phyloP scores from a whole-genome alignment of 148 eudicot genomes.

The Arctostaphylos glauca region DNA sequence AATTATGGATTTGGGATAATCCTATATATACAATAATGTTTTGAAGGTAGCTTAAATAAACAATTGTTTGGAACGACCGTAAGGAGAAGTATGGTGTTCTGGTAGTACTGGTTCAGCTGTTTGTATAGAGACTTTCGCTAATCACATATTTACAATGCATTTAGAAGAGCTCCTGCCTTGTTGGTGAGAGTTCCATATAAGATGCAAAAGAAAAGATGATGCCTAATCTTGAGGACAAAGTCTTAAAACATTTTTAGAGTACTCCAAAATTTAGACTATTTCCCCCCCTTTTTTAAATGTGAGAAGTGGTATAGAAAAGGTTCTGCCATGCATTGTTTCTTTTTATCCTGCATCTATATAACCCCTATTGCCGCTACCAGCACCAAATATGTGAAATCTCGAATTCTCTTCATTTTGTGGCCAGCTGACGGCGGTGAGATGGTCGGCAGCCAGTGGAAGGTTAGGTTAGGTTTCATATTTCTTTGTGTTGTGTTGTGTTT shows the following conservation, averaged over 20 bases:
- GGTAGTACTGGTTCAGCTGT: not conserved
- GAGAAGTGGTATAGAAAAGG: not conserved
- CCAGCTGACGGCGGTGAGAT: no score
- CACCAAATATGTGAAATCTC: not conserved
- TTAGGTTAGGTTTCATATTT: no score
- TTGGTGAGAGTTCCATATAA: not conserved
- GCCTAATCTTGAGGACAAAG: not conserved
- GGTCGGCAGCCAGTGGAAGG: no score
- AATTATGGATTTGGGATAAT: not conserved
- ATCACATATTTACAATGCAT: not conserved
- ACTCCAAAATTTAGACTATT: not conserved
- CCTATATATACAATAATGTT: not conserved
- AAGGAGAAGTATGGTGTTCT: not conserved
- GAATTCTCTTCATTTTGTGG: not conserved
- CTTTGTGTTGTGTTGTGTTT: no score
- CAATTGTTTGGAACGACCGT: not conserved
- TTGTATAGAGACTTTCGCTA: not conserved
- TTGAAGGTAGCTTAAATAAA: not conserved
- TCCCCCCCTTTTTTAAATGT: not conserved
- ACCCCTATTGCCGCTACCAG: not conserved
- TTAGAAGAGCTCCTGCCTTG: not conserved
- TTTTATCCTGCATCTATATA: not conserved
- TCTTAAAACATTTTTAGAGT: not conserved
- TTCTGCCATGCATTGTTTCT: not conserved
- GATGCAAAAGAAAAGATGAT: not conserved